These are phyloP conservation scores for Fusarium anthophilum DNA, from an alignment of 2,329 filamentous ascomycete species.

Conservation along the genomic window DNA sequence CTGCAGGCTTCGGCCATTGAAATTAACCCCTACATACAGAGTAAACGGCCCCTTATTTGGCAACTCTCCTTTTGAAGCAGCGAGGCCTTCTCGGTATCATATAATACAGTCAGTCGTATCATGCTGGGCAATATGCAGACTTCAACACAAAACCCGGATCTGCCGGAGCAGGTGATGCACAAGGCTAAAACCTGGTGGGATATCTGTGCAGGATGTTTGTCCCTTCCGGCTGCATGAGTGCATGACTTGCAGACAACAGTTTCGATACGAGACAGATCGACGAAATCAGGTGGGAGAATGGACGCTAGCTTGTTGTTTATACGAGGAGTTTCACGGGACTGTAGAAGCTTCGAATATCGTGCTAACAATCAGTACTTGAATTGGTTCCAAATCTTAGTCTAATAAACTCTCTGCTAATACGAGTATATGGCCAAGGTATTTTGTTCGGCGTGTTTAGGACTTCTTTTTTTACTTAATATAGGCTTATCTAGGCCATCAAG, in stretches of 20 bases:
- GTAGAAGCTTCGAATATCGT: background rate
- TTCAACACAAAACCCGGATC: background rate
- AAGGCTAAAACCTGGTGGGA: background rate
- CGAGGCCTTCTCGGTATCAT: background rate
- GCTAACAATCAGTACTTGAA: background rate
- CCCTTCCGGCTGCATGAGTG: background rate
- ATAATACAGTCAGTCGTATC: background rate
- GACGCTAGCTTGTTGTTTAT: conserved; percentile 2
- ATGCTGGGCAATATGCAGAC: background rate
- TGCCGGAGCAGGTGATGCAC: background rate
- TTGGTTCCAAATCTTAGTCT: background rate
- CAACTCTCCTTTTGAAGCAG: background rate
- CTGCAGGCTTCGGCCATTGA: background rate
- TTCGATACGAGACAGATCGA: conserved; percentile 22
- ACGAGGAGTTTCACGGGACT: background rate
- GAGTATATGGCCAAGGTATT: background rate
- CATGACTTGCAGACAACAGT: background rate
- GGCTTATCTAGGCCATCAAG: background rate
- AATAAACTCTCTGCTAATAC: no score
- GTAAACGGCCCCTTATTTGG: no score
- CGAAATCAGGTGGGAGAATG: background rate
- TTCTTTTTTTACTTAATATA: background rate
- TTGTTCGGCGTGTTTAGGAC: no score
- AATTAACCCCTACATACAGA: background rate
- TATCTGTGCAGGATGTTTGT: background rate